phyloP scores from a whole-genome alignment of 345 rosid species.

The Salix koriyanagi region DNA sequence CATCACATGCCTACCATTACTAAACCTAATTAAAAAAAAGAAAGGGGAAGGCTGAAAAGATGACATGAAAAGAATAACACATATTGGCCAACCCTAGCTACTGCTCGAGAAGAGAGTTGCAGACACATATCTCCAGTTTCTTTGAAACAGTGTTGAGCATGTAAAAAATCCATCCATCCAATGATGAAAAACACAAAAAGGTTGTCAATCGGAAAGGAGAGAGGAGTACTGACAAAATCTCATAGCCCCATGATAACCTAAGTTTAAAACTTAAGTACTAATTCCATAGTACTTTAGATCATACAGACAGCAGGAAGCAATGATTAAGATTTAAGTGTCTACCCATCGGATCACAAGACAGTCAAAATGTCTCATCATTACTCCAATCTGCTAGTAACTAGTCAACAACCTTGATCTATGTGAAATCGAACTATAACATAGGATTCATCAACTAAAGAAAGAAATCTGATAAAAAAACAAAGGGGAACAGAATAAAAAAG shows the following conservation, averaged over 20 bases:
- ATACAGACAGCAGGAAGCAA: background rate
- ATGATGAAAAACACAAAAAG: background rate
- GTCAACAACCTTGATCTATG: slow-evolving; percentile 20
- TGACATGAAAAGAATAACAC: background rate
- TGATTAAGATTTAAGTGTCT: background rate
- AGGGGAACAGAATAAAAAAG: too few relatives aligned
- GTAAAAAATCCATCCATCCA: background rate
- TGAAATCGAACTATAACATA: slow-evolving; percentile 2
- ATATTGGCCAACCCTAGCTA: background rate
- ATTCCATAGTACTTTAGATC: background rate
- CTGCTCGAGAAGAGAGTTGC: background rate
- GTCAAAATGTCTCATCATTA: slow-evolving; percentile 64
- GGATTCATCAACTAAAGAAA: background rate
- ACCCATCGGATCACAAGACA: background rate
- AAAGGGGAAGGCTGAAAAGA: background rate
- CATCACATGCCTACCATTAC: background rate
- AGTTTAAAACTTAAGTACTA: background rate
- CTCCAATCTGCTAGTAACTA: slow-evolving; percentile 44
- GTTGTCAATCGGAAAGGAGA: background rate
- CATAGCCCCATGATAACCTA: background rate
- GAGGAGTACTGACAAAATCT: background rate
- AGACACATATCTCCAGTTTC: background rate
- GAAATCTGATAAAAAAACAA: background rate
- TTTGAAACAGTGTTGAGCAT: background rate
- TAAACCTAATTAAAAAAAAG: background rate